Percentiles rank a stretch among this genome's conserved stretches.
Conservation (phyloP, 495 filamentous ascomycete genomes). For the Pyrenula massariospora region DNA sequence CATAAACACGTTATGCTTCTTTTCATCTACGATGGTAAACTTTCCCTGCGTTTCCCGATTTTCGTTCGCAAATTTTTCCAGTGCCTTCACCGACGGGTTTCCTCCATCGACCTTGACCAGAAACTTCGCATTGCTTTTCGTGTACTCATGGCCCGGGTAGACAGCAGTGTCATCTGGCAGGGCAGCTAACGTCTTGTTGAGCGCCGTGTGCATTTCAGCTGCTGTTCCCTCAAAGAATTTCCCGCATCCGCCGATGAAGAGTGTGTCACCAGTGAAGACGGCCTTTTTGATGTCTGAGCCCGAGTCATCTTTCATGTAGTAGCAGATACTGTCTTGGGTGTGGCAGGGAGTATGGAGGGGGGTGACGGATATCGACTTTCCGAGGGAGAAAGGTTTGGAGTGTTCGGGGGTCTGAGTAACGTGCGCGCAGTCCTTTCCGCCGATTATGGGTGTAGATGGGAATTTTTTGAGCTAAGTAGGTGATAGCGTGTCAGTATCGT, state of each 20-base stretch:
- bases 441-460: conserved; percentile 59
- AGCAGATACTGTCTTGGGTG: conserved; percentile 97
- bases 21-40: conserved; percentile 96
- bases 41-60: conserved; percentile 88
- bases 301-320: conserved; percentile 57
- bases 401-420: conserved; percentile 67
- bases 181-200: conserved; percentile 72
- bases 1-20: conserved; percentile 99
- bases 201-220: conserved; percentile 79
- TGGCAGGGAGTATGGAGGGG: conserved; percentile 95
- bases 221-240: conserved; percentile 92
- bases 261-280: conserved; percentile 91
- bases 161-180: conserved; percentile 90
- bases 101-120: conserved; percentile 43
- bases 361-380: conserved; percentile 67
- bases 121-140: conserved; percentile 87
- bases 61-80: conserved; percentile 62
- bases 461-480: conserved; percentile 55
- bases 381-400: conserved; percentile 70
- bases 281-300: conserved; percentile 49
- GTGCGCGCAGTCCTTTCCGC: conserved; percentile 73
- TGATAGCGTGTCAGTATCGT: conserved; percentile 6
- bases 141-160: conserved; percentile 97
- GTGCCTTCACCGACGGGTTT: conserved; percentile 59
- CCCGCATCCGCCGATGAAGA: conserved; percentile 95